Evolutionary conservation across 257 asterid genomes (phyloP), one percentile per base, ranked within the genome.

Genomic region (Solanum commersonii): DNA sequence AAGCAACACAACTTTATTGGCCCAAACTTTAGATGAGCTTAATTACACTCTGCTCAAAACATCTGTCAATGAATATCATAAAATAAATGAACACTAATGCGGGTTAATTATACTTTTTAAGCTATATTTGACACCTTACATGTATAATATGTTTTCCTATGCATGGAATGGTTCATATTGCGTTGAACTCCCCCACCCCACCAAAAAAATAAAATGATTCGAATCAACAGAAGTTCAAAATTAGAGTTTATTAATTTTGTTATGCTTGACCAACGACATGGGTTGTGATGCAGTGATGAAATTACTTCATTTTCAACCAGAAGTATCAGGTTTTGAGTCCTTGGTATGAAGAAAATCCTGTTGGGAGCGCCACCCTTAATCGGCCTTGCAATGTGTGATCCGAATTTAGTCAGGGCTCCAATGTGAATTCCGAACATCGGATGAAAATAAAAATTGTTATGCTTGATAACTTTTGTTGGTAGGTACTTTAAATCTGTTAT

Each of bases 311-410:
- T 18, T 0, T 52, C 6, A 18, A 52, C 4, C 1, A 52, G n/a
- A 49, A 52, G 63, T 52, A 16, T 52, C 4, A 7, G 0, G n/a
- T 52, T 49, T 16, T 16, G n/a, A 52, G 1, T 52, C 10, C 1
- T 52, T 52, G n/a, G 23, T 52, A 52, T 52, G n/a, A 0, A 52
- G 10, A 52, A 52, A 52, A 2, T 52, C 8, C 0, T 15, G 1
- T 49, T 52, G 63, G 10, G 1, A 52, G 23, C 10, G 0, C 0
- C 63, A 52, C 1, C 2, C 10, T 7, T 6, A 52, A 18, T 52
- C 0, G 0, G 0, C 4, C n/a, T 0, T 52, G 4, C 4, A 52
- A 18, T 15, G 23, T 16, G 23, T 49, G 3, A 49, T 52, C 1
- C 63, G 4, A 3, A 52, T 52, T 52, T 6, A 52, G 1, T 52